Evolutionary conservation across 1,284 basidiomycete species (phyloP).

Genomic region (Hemileia vastatrix): DNA sequence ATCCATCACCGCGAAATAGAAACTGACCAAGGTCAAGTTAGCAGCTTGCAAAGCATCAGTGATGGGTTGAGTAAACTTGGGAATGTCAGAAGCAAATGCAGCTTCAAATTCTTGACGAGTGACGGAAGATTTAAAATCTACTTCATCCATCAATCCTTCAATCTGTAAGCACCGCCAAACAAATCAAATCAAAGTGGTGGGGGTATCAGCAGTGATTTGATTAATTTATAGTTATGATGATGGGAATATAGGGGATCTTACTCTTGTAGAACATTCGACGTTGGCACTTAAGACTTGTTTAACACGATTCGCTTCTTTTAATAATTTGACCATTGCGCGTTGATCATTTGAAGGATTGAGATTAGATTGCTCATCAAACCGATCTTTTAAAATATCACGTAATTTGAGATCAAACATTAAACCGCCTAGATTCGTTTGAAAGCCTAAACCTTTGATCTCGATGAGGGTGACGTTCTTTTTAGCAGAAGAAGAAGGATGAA

Average conservation of each 20-base stretch:
- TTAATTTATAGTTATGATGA: slow-evolving; percentile 22
- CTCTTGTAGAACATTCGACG: slow-evolving; percentile 60
- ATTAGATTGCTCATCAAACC: slow-evolving; percentile 59
- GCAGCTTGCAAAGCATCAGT: slow-evolving; percentile 63
- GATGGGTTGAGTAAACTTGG: slow-evolving; percentile 63
- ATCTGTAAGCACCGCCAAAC: slow-evolving; percentile 50
- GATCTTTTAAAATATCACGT: slow-evolving; percentile 66
- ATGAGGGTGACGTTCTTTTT: slow-evolving; percentile 62
- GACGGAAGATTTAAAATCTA: slow-evolving; percentile 75
- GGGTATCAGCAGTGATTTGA: too few species aligned
- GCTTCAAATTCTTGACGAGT: slow-evolving; percentile 68
- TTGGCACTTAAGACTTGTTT: slow-evolving; percentile 94
- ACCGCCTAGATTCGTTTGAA: slow-evolving; percentile 67
- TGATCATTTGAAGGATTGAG: slow-evolving; percentile 52
- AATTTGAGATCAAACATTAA: slow-evolving; percentile 72
- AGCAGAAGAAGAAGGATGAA: slow-evolving; percentile 47
- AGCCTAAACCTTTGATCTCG: slow-evolving; percentile 66
- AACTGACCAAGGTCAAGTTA: slow-evolving; percentile 56
- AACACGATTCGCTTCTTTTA: slow-evolving; percentile 82
- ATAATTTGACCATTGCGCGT: slow-evolving; percentile 80
- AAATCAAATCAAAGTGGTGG: slow-evolving; percentile 10
- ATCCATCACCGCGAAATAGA: slow-evolving; percentile 13
- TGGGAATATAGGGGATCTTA: slow-evolving; percentile 45
- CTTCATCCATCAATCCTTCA: slow-evolving; percentile 78
- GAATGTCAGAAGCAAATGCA: slow-evolving; percentile 50